Base-by-base conservation (phyloP, 306 rosid species). In the Crotalaria pallida region DNA sequence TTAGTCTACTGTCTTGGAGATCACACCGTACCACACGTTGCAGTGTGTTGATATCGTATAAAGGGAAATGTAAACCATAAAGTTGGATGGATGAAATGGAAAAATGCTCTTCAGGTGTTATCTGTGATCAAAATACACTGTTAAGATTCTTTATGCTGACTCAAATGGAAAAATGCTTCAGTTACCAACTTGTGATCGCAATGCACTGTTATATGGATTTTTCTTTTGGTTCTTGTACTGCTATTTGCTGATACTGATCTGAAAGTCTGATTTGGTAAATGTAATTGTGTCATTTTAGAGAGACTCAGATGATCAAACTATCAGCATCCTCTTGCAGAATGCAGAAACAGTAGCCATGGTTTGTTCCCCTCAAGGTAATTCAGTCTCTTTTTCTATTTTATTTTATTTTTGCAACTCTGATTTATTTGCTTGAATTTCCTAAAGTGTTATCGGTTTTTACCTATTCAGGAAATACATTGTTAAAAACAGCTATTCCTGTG, bases 311-410 rank as follows among this genome's bases (percentile, higher is more conserved):
- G 29, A 80, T 73, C 88, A 82, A 76, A 81, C 80, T 36, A 65
- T 75, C 29, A 81, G 94, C 84, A 87, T 90, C 79, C 87, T 90
- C 57, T 69, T 90, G 34, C 96, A 90, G 73, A 90, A 90, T 76
- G 96, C 96, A 17, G 98, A 93, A 83, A 93, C 97, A 24, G 98
- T 93, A 51, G 85, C 90, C 59, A 73, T 93, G 60, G 87, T 93
- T 58, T 83, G 88, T 50, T 85, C 90, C 15, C 8, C 55, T 15
- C 85, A 70, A 84, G 97, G 98, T 88, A 56, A 34, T 45, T 34
- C 53, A 31, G 48, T 41, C 34, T 41, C 1, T 71, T 23, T 49
- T 48, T 10, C 12, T 56, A 27, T 3, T 3, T 29, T 31, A 31
- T 5, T 6, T 29, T 18, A 41, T 52, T 73, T 63, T 52, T 44